Evolutionary conservation across 2,329 filamentous ascomycete genomes (phyloP), one percentile per base, ranked within the genome.

Genomic region (Fusarium sp.): DNA sequence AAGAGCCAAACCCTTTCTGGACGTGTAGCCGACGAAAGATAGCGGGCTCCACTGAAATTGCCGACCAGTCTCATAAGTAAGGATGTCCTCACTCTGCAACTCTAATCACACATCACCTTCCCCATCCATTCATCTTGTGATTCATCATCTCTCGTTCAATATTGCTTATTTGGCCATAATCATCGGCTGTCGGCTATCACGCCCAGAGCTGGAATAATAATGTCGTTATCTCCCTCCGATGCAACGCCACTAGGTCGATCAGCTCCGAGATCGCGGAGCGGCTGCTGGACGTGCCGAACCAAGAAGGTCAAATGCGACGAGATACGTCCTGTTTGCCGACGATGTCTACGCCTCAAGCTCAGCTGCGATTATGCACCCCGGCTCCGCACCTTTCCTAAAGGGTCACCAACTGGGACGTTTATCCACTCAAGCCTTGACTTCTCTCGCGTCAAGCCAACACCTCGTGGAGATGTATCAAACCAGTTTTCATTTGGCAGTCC

Each of bases 241-340:
- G 10, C 54, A 23, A 38, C 33, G 33, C 10, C 33, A 29, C 33
- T 38, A 3, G 49, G 49, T 0, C 33, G 39, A 44, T 21, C 54
- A 31, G 39, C 18, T 10, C 29, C 54, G n/a, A 33, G 35, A 38
- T 57, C 54, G 7, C 38, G 54, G 7, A 35, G 19, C n/a, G 54
- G 39, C 23, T 57, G 39, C 15, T 57, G 54, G 54, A 57, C 39
- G 25, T 57, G 54, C 10, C 54, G 54, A n/a, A 33, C 39, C 29
- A 56, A 56, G 39, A 56, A 56, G 29, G 39, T 57, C 29, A 57
- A 46, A 45, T 46, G 54, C 14, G 54, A 46, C 5, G 54, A 57
- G 19, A 44, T 35, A 19, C 29, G 39, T 21, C 54, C 39, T 33
- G 10, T 35, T 21, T 57, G 39, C 39, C 38, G 54, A 45, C 14